Evolutionary conservation across 148 eudicot species (phyloP), one percentile per base, ranked within the genome.

Genomic region (Cornus controversa): DNA sequence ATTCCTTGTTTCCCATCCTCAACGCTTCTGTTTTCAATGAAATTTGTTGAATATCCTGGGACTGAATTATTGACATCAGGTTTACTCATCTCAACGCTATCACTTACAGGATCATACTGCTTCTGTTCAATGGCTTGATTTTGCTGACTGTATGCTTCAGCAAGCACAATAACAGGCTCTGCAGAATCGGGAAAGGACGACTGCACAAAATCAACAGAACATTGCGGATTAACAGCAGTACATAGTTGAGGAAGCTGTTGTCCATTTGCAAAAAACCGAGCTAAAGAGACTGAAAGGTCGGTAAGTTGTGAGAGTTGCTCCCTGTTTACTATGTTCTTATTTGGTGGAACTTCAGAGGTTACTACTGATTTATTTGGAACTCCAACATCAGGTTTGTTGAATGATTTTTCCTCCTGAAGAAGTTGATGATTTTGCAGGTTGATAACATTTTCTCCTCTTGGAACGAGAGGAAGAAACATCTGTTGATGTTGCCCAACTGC

Each of bases 81-180:
- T 36, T 69, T 69, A 31, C 29, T 57, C 20, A 26, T 18, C 31
- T 68, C 79, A 68, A 77, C 57, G 54, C 73, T 57, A 69, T 34
- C 79, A 77, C 47, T 57, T 20, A 68, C n/a, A 24, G 79, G 66
- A 54, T 77, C 67, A 57, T 77, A 54, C 53, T 15, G 79, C 28
- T 23, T 75, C 9, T 65, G 28, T 14, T 54, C 58, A 37, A 16
- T 10, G 7, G 24, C 9, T 20, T 11, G 27, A 37, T n/a, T 36
- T 36, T 28, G 79, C 36, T 53, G 42, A 34, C 16, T 20, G 24
- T 20, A 29, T 67, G 70, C 45, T 29, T 37, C 37, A 25, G 40
- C 31, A 54, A 54, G 9, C 18, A 14, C 15, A 74, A 0, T 20
- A 64, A 23, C 34, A 63, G 53, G 57, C n/a, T 10, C 76, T 27